Conservation (phyloP, 1,139 yeast genomes). For the Yamadazyma spencermartinsiae region DNA sequence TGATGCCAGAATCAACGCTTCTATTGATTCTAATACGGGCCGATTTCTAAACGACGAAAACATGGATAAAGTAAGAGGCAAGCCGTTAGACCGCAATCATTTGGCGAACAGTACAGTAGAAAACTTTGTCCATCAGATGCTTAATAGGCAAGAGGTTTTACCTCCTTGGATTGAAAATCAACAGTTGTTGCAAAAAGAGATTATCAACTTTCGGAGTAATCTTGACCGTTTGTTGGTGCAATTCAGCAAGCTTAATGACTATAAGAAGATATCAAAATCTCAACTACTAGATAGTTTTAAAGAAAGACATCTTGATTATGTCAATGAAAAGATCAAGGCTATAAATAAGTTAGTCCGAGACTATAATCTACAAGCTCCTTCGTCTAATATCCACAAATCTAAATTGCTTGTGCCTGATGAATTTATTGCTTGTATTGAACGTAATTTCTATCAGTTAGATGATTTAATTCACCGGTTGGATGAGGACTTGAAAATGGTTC, state of each 20-base stretch:
- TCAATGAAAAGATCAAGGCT: slow-evolving; percentile 42
- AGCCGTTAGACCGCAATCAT: slow-evolving; percentile 56
- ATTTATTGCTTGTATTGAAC: slow-evolving; percentile 23
- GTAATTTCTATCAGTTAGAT: slow-evolving; percentile 15
- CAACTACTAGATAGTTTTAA: slow-evolving; percentile 6
- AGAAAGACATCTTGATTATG: slow-evolving; percentile 23
- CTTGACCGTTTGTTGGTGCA: slow-evolving; percentile 38
- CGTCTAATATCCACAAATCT: slow-evolving; percentile 63
- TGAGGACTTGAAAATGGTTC: slow-evolving; percentile 3
- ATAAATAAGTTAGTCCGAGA: slow-evolving; percentile 65
- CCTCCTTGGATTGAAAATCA: slow-evolving; percentile 93
- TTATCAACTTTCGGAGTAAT: slow-evolving; percentile 45
- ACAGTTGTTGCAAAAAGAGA: slow-evolving; percentile 50
- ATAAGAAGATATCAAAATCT: slow-evolving; percentile 13
- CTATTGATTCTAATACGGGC: slow-evolving; percentile 60
- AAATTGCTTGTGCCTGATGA: slow-evolving; percentile 59
- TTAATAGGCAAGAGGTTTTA: slow-evolving; percentile 71
- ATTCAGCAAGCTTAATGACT: slow-evolving; percentile 15
- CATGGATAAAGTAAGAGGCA: slow-evolving; percentile 58
- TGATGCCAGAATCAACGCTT: slow-evolving; percentile 71
- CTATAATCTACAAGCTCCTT: slow-evolving; percentile 80
- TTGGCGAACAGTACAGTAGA: slow-evolving; percentile 56
- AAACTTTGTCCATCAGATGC: slow-evolving; percentile 53
- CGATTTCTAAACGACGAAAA: slow-evolving; percentile 51
- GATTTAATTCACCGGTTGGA: slow-evolving; percentile 9